Evolutionary conservation across 2,329 filamentous ascomycete genomes (phyloP).

Genomic region (Xylariales sp.): DNA sequence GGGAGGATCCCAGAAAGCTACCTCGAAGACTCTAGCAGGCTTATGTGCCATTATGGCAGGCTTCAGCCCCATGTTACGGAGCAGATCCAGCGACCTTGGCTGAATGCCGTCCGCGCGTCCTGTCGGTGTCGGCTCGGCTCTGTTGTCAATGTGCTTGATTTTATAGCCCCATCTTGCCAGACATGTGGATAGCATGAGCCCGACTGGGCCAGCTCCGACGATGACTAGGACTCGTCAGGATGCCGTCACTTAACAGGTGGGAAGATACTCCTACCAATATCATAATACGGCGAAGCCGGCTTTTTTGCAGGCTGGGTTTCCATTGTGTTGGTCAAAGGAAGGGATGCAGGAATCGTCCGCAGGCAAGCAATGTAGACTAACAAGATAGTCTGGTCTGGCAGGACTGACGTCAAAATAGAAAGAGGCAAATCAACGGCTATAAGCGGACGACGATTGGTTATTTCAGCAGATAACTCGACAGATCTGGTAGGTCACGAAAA

Average conservation of each 20-base stretch:
- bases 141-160: conserved; percentile 92
- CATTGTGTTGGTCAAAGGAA: conserved; percentile 17
- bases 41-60: conserved; percentile 81
- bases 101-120: conserved; percentile 91
- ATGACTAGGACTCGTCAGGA: conserved; percentile 56
- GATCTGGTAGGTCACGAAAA: too few species aligned
- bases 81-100: conserved; percentile 78
- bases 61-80: conserved; percentile 88
- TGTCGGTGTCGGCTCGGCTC: conserved; percentile 76
- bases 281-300: conserved; percentile 29
- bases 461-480: neutral
- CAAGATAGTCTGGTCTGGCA: too few species aligned
- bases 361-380: too few species aligned
- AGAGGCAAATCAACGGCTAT: neutral
- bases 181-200: conserved; percentile 81
- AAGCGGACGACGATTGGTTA: neutral
- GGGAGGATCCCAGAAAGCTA: conserved; percentile 67
- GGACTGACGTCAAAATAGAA: conserved; percentile 3
- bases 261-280: conserved; percentile 34
- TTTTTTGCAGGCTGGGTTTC: conserved; percentile 16
- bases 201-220: conserved; percentile 83
- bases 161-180: conserved; percentile 90
- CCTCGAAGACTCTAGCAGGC: conserved; percentile 79
- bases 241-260: conserved; percentile 1
- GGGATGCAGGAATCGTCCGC: too few species aligned